Conservation (phyloP, 495 filamentous ascomycete species). For the Achaetomiella virescens region DNA sequence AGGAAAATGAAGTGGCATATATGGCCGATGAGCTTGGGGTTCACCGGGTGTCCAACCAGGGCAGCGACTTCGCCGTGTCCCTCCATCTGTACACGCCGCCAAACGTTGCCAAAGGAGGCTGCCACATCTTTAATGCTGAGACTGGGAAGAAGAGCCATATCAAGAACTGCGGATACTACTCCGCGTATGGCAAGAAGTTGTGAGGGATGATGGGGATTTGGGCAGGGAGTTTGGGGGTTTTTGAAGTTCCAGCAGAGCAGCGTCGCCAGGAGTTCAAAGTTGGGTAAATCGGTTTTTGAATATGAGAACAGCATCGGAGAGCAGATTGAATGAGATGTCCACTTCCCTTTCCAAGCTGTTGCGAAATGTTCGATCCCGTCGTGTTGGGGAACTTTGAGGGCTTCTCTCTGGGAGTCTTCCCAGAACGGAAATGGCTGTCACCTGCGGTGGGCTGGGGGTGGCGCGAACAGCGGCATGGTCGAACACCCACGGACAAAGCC, state of each 20-base stretch:
- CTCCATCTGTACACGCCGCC: constrained; percentile 89
- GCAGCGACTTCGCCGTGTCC: constrained; percentile 71
- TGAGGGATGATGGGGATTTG: constrained; percentile 13
- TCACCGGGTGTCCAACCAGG: constrained; percentile 72
- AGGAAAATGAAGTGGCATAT: constrained; percentile 40
- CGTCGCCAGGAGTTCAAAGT: not conserved
- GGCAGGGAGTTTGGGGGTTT: not conserved
- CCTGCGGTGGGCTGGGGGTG: not conserved
- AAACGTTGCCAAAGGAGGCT: constrained; percentile 70
- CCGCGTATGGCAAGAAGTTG: constrained; percentile 46
- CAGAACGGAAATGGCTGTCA: not conserved
- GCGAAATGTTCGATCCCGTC: not conserved
- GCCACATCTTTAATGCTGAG: constrained; percentile 61
- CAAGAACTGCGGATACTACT: constrained; percentile 58
- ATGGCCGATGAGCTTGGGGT: constrained; percentile 58
- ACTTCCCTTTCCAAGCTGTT: not conserved
- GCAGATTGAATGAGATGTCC: constrained; percentile 5
- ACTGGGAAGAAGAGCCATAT: constrained; percentile 70
- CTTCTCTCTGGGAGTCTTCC: not conserved
- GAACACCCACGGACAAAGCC: not conserved
- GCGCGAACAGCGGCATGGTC: not conserved
- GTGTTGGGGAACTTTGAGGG: not conserved
- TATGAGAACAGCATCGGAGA: not conserved
- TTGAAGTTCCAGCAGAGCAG: not conserved
- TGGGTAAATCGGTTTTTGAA: not conserved